Conservation (phyloP, 2,329 filamentous ascomycete species). For the Colletotrichum brevisporum region DNA sequence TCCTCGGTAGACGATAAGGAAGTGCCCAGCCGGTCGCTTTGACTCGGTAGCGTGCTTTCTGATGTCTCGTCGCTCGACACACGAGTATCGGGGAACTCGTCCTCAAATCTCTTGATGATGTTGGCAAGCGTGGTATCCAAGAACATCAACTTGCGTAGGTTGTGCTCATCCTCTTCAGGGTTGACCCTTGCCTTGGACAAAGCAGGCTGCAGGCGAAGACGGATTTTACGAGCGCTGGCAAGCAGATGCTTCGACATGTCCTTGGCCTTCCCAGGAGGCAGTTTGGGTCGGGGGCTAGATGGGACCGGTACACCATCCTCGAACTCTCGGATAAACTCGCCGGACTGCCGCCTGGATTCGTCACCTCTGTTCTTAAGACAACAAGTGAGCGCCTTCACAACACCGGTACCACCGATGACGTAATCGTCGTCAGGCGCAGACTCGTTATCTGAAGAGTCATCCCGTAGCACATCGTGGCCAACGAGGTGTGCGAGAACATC, state of each 20-base stretch:
- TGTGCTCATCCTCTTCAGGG: conserved; percentile 76
- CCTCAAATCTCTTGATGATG: conserved; percentile 96
- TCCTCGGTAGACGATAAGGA: conserved; percentile 53
- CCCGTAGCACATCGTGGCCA: conserved; percentile 73
- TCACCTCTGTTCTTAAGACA: conserved; percentile 86
- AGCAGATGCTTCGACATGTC: conserved; percentile 95
- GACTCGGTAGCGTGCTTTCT: conserved; percentile 45
- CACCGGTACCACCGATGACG: conserved; percentile 93
- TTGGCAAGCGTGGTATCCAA: conserved; percentile 88
- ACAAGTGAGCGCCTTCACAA: conserved; percentile 93
- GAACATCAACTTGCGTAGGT: conserved; percentile 87
- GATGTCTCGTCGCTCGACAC: conserved; percentile 51
- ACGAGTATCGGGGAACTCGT: conserved; percentile 93
- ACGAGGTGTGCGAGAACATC: conserved; percentile 91
- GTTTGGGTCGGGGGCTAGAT: conserved; percentile 46
- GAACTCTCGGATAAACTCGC: conserved; percentile 67
- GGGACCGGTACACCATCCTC: conserved; percentile 65
- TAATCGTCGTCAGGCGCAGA: conserved; percentile 91
- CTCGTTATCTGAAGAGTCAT: conserved; percentile 71
- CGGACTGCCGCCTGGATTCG: conserved; percentile 69
- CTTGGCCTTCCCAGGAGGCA: conserved; percentile 77
- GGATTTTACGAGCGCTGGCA: conserved; percentile 89
- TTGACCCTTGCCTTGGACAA: conserved; percentile 80
- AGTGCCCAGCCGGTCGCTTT: conserved; percentile 45
- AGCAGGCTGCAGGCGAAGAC: conserved; percentile 85